Evolutionary conservation across 1,284 basidiomycete genomes (phyloP), one percentile per base, ranked within the genome.

Genomic region (Tremellales sp.): DNA sequence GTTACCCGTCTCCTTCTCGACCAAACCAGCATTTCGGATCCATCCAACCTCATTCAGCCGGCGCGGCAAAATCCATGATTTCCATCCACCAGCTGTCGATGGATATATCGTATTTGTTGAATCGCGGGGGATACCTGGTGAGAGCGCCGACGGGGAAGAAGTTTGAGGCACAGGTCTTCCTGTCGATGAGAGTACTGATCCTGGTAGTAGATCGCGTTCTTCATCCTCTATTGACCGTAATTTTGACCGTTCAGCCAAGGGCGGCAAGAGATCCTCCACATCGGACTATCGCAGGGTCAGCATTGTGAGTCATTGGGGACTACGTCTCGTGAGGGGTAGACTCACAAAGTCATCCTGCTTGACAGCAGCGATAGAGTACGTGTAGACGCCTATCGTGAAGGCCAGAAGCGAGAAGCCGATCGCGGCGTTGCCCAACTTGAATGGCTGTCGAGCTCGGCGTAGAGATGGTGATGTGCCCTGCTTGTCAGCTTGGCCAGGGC

Each of bases 331-430:
- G 23, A 27, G 6, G 33, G 36, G 27, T 12, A 24, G 2, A 68
- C 72, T 52, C 48, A 75, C 86, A 68, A 94, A 94, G 51, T 86
- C 84, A 65, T 96, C 92, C 68, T 96, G 91, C 69, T 87, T 89
- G 51, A 96, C 91, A 11, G 91, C 90, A 37, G 83, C 82, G 68
- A 97, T 93, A 13, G 91, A 93, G 75, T 97, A 97, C 8, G 83
- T 80, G 82, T 91, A 97, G 15, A 96, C 84, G 40, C 84, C 84
- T n/a, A 83, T 80, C 25, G 83, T 84, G 70, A 97, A 94, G 2
- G 80, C 79, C 39, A 83, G 79, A 50, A 97, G 81, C 3, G 78
- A 67, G 35, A 83, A 57, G 4, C 92, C 93, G 0, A 87, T 89
- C 41, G 94, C 49, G 13, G 84, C 80, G 72, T 97, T 97, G 58